Evolutionary conservation across 2,329 filamentous ascomycete species (phyloP).

Genomic region (Pezicula carpinea): DNA sequence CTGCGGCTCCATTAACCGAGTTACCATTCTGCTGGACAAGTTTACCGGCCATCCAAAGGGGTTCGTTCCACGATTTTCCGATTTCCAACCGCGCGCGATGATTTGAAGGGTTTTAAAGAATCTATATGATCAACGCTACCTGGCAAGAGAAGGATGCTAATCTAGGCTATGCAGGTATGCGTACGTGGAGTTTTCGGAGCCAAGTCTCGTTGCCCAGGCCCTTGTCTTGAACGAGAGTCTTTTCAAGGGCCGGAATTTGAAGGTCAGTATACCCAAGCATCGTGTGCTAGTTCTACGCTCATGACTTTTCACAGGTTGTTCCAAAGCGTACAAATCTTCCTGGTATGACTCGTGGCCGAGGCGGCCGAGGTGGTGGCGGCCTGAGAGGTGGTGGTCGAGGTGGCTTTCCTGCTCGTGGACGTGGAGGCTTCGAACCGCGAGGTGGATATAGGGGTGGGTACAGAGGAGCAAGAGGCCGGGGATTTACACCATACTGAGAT

Average conservation of each 20-base stretch:
- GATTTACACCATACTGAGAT: constrained; percentile 45
- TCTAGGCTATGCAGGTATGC: constrained; percentile 66
- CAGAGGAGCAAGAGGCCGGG: constrained; percentile 15
- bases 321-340: constrained; percentile 97
- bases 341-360: constrained; percentile 80
- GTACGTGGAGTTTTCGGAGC: constrained; percentile 97
- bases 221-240: constrained; percentile 94
- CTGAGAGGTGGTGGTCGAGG: constrained; percentile 43
- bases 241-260: constrained; percentile 91
- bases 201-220: constrained; percentile 85
- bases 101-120: constrained; percentile 14
- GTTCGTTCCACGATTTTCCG: constrained; percentile 51
- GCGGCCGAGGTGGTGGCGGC: constrained; percentile 45
- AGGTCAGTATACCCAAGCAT: constrained; percentile 52
- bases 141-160: constrained; percentile 53
- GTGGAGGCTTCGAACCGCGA: constrained; percentile 51
- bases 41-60: constrained; percentile 99
- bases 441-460: constrained; percentile 43
- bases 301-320: constrained; percentile 51
- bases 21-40: constrained; percentile 96
- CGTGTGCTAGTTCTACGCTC: neutral
- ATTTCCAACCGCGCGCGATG: constrained; percentile 7
- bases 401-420: constrained; percentile 39
- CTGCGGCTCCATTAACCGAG: constrained; percentile 94
- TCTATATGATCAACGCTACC: constrained; percentile 40